Evolutionary conservation across 202 grass and related monocot species (phyloP).

Genomic region (Schoenoplectus triqueter): DNA sequence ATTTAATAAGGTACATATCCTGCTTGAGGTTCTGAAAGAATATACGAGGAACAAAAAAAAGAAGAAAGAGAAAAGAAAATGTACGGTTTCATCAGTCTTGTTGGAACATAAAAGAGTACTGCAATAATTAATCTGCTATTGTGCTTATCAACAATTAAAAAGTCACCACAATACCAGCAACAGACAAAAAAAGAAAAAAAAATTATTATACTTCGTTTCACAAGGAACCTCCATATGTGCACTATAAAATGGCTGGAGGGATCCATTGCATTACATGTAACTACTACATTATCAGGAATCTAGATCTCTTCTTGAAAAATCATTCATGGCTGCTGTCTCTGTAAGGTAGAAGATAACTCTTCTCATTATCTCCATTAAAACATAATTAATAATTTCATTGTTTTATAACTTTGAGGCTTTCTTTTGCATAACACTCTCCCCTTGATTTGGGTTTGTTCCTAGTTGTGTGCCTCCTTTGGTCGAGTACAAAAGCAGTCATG

Average conservation of each 20-base stretch:
- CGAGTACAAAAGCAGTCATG: not conserved
- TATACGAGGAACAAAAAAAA: not conserved
- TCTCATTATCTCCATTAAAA: not conserved
- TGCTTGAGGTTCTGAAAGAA: not conserved
- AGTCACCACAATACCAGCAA: not conserved
- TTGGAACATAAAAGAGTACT: not conserved
- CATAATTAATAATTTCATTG: not conserved
- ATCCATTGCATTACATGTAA: not conserved
- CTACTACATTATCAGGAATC: slow-evolving; percentile 1
- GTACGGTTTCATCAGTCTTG: not conserved
- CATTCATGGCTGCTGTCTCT: slow-evolving; percentile 8
- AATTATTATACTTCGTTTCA: not conserved
- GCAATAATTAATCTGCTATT: not conserved
- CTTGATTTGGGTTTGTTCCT: not conserved
- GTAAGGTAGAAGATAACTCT: slow-evolving; percentile 14
- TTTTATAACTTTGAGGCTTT: not conserved
- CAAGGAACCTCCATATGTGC: slow-evolving; percentile 20
- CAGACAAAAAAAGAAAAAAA: not conserved
- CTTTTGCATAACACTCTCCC: not conserved
- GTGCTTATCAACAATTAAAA: not conserved
- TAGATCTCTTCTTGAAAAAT: slow-evolving; percentile 4
- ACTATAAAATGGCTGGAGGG: slow-evolving; percentile 12
- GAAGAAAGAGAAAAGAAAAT: not conserved
- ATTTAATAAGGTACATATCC: not conserved
- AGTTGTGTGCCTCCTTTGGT: slow-evolving; percentile 2